phyloP scores from a whole-genome alignment of 1,284 basidiomycete genomes.

The Apiotrichum gamsii region DNA sequence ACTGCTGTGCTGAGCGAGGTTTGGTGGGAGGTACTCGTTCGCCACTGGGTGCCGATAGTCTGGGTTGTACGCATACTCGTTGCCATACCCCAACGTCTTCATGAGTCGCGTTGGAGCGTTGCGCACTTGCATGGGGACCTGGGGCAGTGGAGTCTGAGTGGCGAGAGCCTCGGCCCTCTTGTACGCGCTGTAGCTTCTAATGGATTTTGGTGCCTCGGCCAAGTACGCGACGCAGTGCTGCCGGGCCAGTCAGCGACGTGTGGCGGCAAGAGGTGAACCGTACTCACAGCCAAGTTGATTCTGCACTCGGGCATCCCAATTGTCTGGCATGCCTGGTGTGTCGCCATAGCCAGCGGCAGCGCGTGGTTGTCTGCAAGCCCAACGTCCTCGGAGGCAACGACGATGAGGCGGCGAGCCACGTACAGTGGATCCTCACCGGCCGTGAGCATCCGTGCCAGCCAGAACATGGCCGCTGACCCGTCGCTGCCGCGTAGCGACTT shows the following conservation, averaged over 20 bases:
- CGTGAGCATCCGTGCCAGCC: slow-evolving; percentile 74
- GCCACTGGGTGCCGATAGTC: slow-evolving; percentile 67
- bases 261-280: too few relatives aligned
- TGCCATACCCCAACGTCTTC: slow-evolving; percentile 70
- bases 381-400: slow-evolving; percentile 80
- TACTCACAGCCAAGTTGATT: slow-evolving; percentile 43
- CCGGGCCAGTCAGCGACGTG: not conserved
- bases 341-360: slow-evolving; percentile 67
- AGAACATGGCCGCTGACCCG: slow-evolving; percentile 77
- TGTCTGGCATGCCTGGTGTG: slow-evolving; percentile 66
- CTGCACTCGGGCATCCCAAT: slow-evolving; percentile 73
- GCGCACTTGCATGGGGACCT: slow-evolving; percentile 67
- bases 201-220: slow-evolving; percentile 75
- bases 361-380: slow-evolving; percentile 70
- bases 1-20: slow-evolving; percentile 42
- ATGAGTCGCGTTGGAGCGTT: slow-evolving; percentile 81
- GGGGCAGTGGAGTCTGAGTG: slow-evolving; percentile 45
- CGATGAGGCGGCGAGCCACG: slow-evolving; percentile 70
- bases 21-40: slow-evolving; percentile 54
- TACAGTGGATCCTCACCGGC: slow-evolving; percentile 86
- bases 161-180: slow-evolving; percentile 63
- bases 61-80: slow-evolving; percentile 73
- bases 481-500: slow-evolving; percentile 77
- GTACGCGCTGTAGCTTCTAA: slow-evolving; percentile 70
- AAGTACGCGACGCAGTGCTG: slow-evolving; percentile 72